Evolutionary conservation across 371 early-diverging fungal species (phyloP).

Genomic region (Mucor saturninus): DNA sequence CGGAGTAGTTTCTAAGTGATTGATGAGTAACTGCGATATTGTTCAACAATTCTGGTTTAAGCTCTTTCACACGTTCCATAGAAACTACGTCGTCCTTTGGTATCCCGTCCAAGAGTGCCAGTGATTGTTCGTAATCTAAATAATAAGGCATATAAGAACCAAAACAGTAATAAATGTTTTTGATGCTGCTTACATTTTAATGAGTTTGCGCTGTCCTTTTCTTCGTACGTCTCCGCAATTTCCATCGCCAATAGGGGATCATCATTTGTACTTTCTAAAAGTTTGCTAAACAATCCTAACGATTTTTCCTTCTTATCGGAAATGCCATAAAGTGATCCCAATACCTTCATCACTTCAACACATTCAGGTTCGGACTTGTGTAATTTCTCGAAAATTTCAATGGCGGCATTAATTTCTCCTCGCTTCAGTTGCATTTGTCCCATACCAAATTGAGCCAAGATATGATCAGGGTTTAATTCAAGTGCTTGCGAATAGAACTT

Average conservation of each 20-base stretch:
- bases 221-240: conserved; percentile 66
- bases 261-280: conserved; percentile 56
- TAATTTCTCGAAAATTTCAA: conserved; percentile 76
- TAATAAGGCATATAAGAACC: not conserved
- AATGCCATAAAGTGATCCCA: conserved; percentile 70
- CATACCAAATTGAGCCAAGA: conserved; percentile 76
- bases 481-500: conserved; percentile 73
- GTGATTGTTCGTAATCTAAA: conserved; percentile 44
- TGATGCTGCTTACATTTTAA: conserved; percentile 51
- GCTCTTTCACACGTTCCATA: conserved; percentile 33
- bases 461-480: conserved; percentile 70
- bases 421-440: conserved; percentile 73
- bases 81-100: conserved; percentile 26
- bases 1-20: conserved; percentile 41
- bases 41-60: conserved; percentile 76
- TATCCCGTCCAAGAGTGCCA: conserved; percentile 26
- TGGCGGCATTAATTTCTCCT: conserved; percentile 61
- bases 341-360: conserved; percentile 66
- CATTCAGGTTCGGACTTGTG: conserved; percentile 65
- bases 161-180: no score
- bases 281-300: conserved; percentile 62
- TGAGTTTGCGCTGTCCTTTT: conserved; percentile 54
- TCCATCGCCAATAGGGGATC: conserved; percentile 65
- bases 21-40: conserved; percentile 83
- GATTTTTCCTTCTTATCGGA: conserved; percentile 71